Base-by-base conservation (phyloP, 2,329 filamentous ascomycete genomes). In the Pleochaeta shiraiana region DNA sequence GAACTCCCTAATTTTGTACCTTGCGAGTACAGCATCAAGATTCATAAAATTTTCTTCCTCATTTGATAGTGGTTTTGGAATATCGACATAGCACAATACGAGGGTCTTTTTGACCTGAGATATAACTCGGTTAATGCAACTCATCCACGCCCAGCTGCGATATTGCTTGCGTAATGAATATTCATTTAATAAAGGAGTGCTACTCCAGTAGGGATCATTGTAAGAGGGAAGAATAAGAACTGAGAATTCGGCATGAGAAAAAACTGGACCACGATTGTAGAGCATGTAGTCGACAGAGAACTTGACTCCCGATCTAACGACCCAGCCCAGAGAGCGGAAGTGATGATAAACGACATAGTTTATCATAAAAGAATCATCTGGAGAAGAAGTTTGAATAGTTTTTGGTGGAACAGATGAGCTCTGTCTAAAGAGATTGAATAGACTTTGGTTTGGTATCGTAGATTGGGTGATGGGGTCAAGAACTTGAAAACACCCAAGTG, bases 261-360 rank as follows among this genome's bases (percentile, higher is more conserved):
- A 97, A 0, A 93, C 92, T 0, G 93, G 93, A 0, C 93, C 93
- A 24, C 90, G 86, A 65, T 90, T 85, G 75, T 98, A 98, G 7
- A 98, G 81, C n/a, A 98, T 77, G 77, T 89, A 96, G 74, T 98
- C 93, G 11, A 90, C 88, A 26, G 88, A 89, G 70, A 98, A 98
- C 72, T 98, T 98, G 73, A 95, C 85, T 39, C 93, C 95, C 4
- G 88, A 84, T 16, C 95, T 86, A 0, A 95, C 87, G 0, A 96
- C 89, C 92, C 93, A 98, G 28, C 93, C 93, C 0, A 97, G 79
- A 0, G 90, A 95, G 43, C 93, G 86, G 76, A 95, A 98, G 73
- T 98, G 92, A 72, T 98, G 93, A 73, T 95, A 98, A 21, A 89
- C 89, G 14, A 84, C 84, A 71, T 97, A 98, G 65, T 89, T 85